Conservation (phyloP, 768 basidiomycete genomes). For the Boletus subparvulus region DNA sequence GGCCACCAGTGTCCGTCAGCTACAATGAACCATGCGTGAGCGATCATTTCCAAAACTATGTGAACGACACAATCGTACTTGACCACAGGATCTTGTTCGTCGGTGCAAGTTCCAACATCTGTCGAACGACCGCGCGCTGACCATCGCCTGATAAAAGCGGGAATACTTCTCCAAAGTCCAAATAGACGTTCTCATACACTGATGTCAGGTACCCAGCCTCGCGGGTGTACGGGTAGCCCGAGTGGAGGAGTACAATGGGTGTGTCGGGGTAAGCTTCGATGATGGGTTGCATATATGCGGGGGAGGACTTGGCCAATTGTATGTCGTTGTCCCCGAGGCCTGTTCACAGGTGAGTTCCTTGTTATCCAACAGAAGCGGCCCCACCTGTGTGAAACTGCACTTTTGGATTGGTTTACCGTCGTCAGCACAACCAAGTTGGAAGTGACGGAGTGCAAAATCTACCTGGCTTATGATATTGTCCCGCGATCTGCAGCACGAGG, state of each 20-base stretch:
- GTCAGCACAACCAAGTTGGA: not conserved
- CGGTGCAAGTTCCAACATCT: conserved; percentile 69
- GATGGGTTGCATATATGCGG: conserved; percentile 64
- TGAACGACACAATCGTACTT: conserved; percentile 42
- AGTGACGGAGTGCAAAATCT: conserved; percentile 1
- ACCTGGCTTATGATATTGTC: conserved; percentile 60
- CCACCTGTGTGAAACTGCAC: conserved; percentile 80
- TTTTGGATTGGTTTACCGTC: conserved; percentile 25
- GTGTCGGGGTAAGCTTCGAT: conserved; percentile 63
- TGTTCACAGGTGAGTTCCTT: not conserved
- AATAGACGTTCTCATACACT: conserved; percentile 69
- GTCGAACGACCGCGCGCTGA: conserved; percentile 56
- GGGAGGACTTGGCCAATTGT: conserved; percentile 53
- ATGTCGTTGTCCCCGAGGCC: conserved; percentile 76
- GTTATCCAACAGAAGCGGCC: not conserved
- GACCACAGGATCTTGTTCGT: conserved; percentile 84
- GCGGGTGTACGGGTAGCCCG: conserved; percentile 74
- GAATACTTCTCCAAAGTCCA: conserved; percentile 82
- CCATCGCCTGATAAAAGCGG: conserved; percentile 64
- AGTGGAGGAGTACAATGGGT: conserved; percentile 67
- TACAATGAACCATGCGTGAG: conserved; percentile 2
- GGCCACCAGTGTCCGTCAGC: conserved; percentile 55
- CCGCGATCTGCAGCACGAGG: conserved; percentile 52
- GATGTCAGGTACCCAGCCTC: conserved; percentile 78
- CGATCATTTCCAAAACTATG: not conserved